phyloP scores from a whole-genome alignment of 139 green algal species.

The Raphidocelis subcapitata region DNA sequence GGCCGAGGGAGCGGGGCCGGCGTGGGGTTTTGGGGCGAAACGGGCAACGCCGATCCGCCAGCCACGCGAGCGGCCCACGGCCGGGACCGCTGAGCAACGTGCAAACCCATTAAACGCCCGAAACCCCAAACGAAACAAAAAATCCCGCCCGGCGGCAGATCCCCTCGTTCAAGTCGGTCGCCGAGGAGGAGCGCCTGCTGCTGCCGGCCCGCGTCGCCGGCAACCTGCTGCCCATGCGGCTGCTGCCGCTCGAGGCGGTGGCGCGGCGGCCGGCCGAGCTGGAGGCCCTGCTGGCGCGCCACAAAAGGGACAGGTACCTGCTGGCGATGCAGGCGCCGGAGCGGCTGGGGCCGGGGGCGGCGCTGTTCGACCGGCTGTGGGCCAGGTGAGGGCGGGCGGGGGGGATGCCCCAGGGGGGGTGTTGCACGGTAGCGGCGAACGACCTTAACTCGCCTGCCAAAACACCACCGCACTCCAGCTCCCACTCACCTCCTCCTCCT shows the following conservation, averaged over 20 bases:
- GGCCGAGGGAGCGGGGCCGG: no score
- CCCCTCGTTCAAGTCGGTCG: constrained; percentile 35
- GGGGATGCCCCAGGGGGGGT: not conserved
- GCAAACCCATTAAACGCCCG: not conserved
- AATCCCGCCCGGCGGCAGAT: no score
- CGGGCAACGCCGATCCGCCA: no score
- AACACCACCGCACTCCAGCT: not conserved
- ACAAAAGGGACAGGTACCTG: constrained; percentile 29
- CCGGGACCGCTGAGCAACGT: no score
- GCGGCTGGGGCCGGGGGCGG: constrained; percentile 7
- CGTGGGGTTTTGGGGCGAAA: no score
- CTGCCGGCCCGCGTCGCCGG: constrained; percentile 36
- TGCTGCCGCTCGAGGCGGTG: constrained; percentile 24
- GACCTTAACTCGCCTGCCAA: not conserved
- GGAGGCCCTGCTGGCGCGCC: constrained; percentile 18
- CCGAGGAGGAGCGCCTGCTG: constrained; percentile 50
- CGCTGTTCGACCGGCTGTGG: not conserved
- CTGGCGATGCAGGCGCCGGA: constrained; percentile 9
- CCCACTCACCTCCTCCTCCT: no score
- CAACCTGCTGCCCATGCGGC: constrained; percentile 40
- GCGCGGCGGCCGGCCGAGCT: constrained; percentile 13
- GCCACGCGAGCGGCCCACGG: not conserved
- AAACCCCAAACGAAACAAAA: not conserved
- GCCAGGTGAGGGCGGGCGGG: not conserved
- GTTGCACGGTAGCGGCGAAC: not conserved